Evolutionary conservation across 139 green algal genomes (phyloP), one percentile per base, ranked within the genome.

Genomic region (Nannochloris sp.): DNA sequence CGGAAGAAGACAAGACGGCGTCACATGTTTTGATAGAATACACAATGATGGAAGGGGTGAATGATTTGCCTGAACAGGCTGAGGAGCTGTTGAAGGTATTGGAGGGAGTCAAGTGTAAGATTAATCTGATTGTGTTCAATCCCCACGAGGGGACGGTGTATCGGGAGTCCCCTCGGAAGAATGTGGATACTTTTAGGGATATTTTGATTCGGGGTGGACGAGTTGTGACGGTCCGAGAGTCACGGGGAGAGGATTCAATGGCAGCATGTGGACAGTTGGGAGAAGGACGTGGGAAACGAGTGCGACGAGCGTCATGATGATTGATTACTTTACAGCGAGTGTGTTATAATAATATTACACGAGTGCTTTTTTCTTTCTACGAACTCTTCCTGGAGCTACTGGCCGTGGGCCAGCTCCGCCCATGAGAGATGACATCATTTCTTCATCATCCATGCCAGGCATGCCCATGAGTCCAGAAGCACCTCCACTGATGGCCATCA

Each of bases 261-360:
- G 88, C 89, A 10, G 89, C 89, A 1, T 96, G 89, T 55, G 88
- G 88, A 11, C 88, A 95, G 78, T 80, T 95, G 58, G 88, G 88
- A 14, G 46, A 53, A 51, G 56, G 56, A 0, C 16, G 17, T 10
- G 30, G 16, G 8, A 53, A 28, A 53, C 46, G 17, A 53, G 20
- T 53, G 14, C n/a, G 46, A 53, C 12, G 2, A 23, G 9, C 0
- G n/a, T 53, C 46, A 20, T 53, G 17, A 10, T 49, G 12, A 49
- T 49, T 49, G 43, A 10, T 17, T 49, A 17, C 43, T 49, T 17
- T 49, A 49, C 12, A 17, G 20, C 20, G 20, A 23, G 20, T 23
- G 20, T 23, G 20, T 23, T 23, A 11, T 11, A 26, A 37, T 49
- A 4, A 36, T 11, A 53, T 56, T 64, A 28, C 20, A 6, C 58